Evolutionary conservation across 768 basidiomycete genomes (phyloP), one percentile per base, ranked within the genome.

Genomic region (Tulasnella sp.): DNA sequence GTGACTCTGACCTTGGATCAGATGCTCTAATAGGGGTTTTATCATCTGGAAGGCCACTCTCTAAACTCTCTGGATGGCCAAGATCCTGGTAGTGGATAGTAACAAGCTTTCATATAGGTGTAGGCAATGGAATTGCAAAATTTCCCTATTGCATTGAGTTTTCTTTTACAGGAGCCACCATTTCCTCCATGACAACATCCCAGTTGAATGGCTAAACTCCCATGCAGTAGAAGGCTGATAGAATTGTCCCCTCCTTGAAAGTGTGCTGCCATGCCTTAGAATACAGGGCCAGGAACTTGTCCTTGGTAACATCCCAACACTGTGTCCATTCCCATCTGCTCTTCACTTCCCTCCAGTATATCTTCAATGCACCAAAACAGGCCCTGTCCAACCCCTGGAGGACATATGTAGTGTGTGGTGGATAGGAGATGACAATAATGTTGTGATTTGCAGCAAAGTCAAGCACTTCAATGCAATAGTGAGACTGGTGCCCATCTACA

Each of bases 401-500:
- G 9, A 14, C 7, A 59, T 78, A 76, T 0, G 72, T 76, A 4
- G 62, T 53, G 59, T 77, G 75, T 17, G 74, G 61, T 17, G 72
- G 75, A 64, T 76, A 77, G 58, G 71, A 74, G 0, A 77, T 58
- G 6, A 77, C 63, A 21, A 68, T 59, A 19, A 77, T 76, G 1
- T 67, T 63, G 58, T 75, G 55, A 0, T 62, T 46, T 1, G 62
- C 50, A 0, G 72, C 71, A 64, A 72, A 72, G 9, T 67, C 55
- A 12, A 78, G 69, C 57, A 77, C 73, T 5, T 54, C 64, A 6
- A 53, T 40, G 2, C 67, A 70, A 57, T 69, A 72, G 54, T 77
- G 75, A 0, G 72, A 75, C 48, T 65, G 70, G 54, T 78, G 76
- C 0, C 76, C 72, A 67, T 78, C 73, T 8, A 78, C 66, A 7